Evolutionary conservation across 495 filamentous ascomycete genomes (phyloP).

Genomic region (Aspergillus kassunensis): DNA sequence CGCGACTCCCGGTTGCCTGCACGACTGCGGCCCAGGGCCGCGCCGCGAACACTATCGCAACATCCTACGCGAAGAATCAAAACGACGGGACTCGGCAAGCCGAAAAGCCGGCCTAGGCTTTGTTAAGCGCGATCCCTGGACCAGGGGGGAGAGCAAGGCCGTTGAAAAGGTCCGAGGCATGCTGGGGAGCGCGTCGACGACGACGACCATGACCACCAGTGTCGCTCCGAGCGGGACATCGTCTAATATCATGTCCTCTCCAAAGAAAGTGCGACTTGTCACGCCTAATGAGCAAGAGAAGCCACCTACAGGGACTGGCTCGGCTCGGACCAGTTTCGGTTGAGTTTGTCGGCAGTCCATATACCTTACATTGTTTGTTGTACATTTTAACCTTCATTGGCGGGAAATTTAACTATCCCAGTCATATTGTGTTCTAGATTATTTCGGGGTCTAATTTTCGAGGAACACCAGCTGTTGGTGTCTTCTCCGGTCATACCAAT

Average conservation of each 20-base stretch:
- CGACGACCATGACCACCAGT: slow-evolving; percentile 11
- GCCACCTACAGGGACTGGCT: slow-evolving; percentile 15
- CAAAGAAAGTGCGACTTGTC: slow-evolving; percentile 44
- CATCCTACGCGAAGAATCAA: slow-evolving; percentile 31
- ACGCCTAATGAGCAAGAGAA: slow-evolving; percentile 41
- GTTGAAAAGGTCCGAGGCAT: slow-evolving; percentile 48
- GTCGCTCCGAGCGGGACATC: slow-evolving; percentile 19
- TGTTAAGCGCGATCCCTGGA: slow-evolving; percentile 43
- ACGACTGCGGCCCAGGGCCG: slow-evolving; percentile 65
- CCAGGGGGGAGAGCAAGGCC: slow-evolving; percentile 40
- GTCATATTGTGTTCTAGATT: no score
- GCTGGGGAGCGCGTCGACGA: slow-evolving; percentile 30
- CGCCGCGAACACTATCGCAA: slow-evolving; percentile 47
- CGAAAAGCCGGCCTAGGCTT: slow-evolving; percentile 33
- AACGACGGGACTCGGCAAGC: slow-evolving; percentile 34
- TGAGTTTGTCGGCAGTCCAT: background rate
- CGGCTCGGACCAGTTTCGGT: slow-evolving; percentile 24
- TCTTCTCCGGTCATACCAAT: background rate
- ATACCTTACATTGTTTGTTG: no score
- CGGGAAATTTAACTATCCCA: no score
- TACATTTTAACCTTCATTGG: no score
- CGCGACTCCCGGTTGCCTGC: slow-evolving; percentile 67
- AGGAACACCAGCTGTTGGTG: background rate
- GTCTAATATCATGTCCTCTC: slow-evolving; percentile 37
- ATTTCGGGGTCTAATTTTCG: background rate